Conservation (phyloP, 805 yeast genomes). For the Candida sphagnicola region DNA sequence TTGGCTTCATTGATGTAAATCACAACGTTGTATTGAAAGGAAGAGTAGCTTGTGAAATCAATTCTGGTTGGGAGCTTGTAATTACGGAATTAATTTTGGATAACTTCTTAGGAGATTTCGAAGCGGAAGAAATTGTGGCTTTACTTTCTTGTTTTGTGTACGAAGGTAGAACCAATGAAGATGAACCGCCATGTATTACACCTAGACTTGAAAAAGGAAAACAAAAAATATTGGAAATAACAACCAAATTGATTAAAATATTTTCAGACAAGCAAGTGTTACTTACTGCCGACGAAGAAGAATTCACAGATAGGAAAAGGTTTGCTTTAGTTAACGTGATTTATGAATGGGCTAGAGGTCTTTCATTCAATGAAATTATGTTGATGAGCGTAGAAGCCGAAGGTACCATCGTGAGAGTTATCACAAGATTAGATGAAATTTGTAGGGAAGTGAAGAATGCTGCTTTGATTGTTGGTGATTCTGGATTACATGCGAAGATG, state of each 20-base stretch:
- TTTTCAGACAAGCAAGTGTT: slow-evolving; percentile 67
- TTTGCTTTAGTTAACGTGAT: slow-evolving; percentile 92
- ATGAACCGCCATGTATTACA: slow-evolving; percentile 62
- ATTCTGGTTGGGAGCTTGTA: slow-evolving; percentile 86
- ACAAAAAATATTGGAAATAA: slow-evolving; percentile 64
- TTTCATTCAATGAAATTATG: slow-evolving; percentile 86
- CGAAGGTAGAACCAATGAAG: slow-evolving; percentile 71
- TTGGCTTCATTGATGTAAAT: slow-evolving; percentile 75
- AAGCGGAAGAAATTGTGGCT: slow-evolving; percentile 97
- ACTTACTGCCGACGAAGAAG: slow-evolving; percentile 79
- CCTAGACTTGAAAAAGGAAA: slow-evolving; percentile 77
- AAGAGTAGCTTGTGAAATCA: slow-evolving; percentile 88
- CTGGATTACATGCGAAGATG: slow-evolving; percentile 86
- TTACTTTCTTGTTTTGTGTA: slow-evolving; percentile 87
- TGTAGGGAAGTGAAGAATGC: slow-evolving; percentile 94
- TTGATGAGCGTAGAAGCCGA: slow-evolving; percentile 85
- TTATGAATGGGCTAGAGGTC: slow-evolving; percentile 97
- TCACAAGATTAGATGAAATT: slow-evolving; percentile 88
- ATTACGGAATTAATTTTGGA: slow-evolving; percentile 87
- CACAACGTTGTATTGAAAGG: slow-evolving; percentile 85
- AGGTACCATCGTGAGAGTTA: slow-evolving; percentile 95
- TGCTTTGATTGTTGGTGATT: slow-evolving; percentile 90
- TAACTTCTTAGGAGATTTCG: slow-evolving; percentile 88
- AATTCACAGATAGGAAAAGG: slow-evolving; percentile 76
- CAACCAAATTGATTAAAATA: slow-evolving; percentile 55